Base-by-base conservation (phyloP, 2,329 filamentous ascomycete species). In the Trichoderma cornu-damae region DNA sequence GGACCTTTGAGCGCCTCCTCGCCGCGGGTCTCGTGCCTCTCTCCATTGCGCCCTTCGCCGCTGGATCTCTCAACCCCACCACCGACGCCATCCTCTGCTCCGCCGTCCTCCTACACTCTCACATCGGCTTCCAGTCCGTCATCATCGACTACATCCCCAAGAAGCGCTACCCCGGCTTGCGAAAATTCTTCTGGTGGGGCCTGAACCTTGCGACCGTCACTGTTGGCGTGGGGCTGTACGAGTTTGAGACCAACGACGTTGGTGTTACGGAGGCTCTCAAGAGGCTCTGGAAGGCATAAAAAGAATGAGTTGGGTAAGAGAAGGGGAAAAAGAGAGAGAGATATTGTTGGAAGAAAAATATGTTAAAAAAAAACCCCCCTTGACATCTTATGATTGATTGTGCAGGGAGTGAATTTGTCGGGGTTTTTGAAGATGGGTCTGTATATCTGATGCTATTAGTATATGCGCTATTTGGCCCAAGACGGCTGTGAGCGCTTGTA, bases 211-310 rank as follows among this genome's bases (percentile, higher is more conserved):
- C 83, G 60, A 96, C 95, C 9, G 79, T 93, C 59, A 77, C 90
- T 52, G 89, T 92, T 61, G 91, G 89, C 50, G 81, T 96, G 63
- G 92, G 92, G 58, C 81, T 97, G 68, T 99, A 99, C 77, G 93
- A 97, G 75, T 97, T 97, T 68, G 94, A 99, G 85, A 99, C 94
- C 30, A 97, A 96, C 70, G 94, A 99, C 66, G 90, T 99, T 52
- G 94, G 94, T 64, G 73, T 99, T 60, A 96, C 91, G 7, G 93
- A 96, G 80, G 87, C 86, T 30, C 80, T 96, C 64, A 90, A 88
- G 81, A 84, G 88, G 70, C 78, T 97, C 61, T 99, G 94, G 94
- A 89, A 81, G 68, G 93, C 94, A 68, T 90, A 77, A 43, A 54
- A 11, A n/a, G 35, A 37, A 20, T 14, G 11, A 12, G 8, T 9